These are phyloP conservation scores for Crotalaria pallida DNA, from an alignment of 306 rosid species.

Conservation along the genomic window DNA sequence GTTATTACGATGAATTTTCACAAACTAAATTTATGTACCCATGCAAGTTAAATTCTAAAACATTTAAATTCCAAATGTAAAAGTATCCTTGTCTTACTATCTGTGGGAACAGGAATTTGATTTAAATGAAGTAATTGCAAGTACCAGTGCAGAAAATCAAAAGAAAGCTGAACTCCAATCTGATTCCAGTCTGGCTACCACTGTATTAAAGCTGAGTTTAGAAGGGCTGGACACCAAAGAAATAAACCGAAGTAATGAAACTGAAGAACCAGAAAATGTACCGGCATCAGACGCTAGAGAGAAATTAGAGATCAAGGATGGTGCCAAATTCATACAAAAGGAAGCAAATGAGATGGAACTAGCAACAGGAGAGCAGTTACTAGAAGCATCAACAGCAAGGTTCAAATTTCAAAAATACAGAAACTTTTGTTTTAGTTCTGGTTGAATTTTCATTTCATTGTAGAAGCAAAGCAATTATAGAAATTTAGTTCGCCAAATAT, in stretches of 20 bases:
- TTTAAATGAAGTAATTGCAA: neutral
- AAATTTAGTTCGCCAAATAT: neutral
- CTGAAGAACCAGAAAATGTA: neutral
- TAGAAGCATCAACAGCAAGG: neutral
- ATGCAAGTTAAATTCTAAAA: neutral
- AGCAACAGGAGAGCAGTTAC: neutral
- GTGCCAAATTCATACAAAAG: neutral
- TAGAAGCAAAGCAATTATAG: neutral
- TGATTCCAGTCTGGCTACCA: neutral
- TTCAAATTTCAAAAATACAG: neutral
- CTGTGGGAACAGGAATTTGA: slow-evolving; percentile 17
- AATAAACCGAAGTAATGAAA: neutral
- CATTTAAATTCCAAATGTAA: neutral
- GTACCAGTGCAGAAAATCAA: neutral
- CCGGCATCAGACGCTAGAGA: neutral
- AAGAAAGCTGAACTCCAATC: neutral
- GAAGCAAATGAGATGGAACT: neutral
- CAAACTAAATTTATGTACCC: neutral
- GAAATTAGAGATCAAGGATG: neutral
- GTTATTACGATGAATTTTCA: neutral
- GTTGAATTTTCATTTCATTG: neutral
- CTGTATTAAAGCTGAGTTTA: neutral
- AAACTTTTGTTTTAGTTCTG: neutral
- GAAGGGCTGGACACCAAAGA: neutral
- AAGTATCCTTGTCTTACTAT: neutral